Evolutionary conservation across 257 asterid genomes (phyloP).

Genomic region (Fraxinus pennsylvanica): DNA sequence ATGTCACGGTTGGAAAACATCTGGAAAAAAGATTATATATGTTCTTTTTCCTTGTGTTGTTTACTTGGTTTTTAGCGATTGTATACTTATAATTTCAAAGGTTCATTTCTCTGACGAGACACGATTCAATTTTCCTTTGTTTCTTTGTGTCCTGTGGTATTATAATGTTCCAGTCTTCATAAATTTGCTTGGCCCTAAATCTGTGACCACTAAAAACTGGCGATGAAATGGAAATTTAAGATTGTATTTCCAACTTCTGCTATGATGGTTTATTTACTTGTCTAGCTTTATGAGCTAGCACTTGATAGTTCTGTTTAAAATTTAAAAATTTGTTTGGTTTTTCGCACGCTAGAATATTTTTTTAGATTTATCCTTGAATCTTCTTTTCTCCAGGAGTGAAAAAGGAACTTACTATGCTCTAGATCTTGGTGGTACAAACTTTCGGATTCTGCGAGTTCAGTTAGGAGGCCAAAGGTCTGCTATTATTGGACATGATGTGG

Average conservation of each 20-base stretch:
- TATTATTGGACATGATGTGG: conserved; percentile 44
- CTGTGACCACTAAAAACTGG: not conserved
- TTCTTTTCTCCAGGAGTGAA: conserved; percentile 38
- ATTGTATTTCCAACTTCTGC: not conserved
- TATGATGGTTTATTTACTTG: not conserved
- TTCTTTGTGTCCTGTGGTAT: conserved; percentile 11
- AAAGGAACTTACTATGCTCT: conserved; percentile 59
- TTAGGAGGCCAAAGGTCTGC: conserved; percentile 64
- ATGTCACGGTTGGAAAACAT: not conserved
- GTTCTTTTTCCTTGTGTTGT: not conserved
- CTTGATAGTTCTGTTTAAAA: not conserved
- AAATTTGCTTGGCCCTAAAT: conserved; percentile 2
- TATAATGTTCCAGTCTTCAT: not conserved
- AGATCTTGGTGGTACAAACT: conserved; percentile 74
- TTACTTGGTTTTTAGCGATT: not conserved
- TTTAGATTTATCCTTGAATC: not conserved
- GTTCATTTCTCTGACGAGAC: not conserved
- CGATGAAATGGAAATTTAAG: conserved; percentile 7
- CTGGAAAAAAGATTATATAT: not conserved
- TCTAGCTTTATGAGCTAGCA: conserved; percentile 8
- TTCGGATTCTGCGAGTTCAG: conserved; percentile 63
- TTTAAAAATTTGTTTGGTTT: not conserved
- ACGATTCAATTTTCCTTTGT: not conserved
- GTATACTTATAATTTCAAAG: not conserved
- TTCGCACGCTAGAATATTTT: not conserved